Conservation (phyloP, 1,284 basidiomycete species). For the Hymenochaete sp. region DNA sequence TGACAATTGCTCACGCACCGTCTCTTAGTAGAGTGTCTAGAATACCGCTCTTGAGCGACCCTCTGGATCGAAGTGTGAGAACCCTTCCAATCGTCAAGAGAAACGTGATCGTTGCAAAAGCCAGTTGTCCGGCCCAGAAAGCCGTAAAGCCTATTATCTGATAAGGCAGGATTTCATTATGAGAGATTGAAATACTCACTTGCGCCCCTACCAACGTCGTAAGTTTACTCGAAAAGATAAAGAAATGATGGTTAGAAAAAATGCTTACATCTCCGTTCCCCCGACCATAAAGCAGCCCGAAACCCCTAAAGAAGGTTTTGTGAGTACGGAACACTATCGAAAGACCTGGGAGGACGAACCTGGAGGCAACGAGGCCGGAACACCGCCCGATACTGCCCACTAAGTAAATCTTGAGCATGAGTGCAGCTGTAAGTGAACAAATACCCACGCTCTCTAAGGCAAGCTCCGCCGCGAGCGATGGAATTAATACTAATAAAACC, state of each 20-base stretch:
- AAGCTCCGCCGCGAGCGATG: conserved; percentile 6
- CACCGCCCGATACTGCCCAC: conserved; percentile 16
- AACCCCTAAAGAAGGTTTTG: conserved; percentile 1
- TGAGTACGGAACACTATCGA: neutral
- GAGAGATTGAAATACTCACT: conserved; percentile 7
- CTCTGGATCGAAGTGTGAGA: conserved; percentile 8
- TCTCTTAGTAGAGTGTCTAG: conserved; percentile 10
- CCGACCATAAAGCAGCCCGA: conserved; percentile 14
- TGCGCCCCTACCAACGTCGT: conserved; percentile 8
- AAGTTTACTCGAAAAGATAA: neutral
- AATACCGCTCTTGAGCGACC: conserved; percentile 8
- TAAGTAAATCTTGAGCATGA: neutral
- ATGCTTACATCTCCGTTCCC: conserved; percentile 6
- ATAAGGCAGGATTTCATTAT: neutral
- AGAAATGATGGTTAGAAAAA: neutral
- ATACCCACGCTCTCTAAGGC: conserved; percentile 11
- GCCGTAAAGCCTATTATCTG: conserved; percentile 12
- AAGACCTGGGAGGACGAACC: neutral
- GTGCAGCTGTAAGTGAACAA: neutral
- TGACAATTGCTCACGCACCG: conserved; percentile 6
- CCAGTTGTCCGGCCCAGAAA: conserved; percentile 18
- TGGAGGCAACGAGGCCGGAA: conserved; percentile 11
- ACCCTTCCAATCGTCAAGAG: conserved; percentile 11
- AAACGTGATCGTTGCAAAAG: conserved; percentile 15
- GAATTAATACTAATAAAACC: conserved; percentile 8